Base-by-base conservation (phyloP, 805 yeast genomes). In the Lachancea kluyveri region DNA sequence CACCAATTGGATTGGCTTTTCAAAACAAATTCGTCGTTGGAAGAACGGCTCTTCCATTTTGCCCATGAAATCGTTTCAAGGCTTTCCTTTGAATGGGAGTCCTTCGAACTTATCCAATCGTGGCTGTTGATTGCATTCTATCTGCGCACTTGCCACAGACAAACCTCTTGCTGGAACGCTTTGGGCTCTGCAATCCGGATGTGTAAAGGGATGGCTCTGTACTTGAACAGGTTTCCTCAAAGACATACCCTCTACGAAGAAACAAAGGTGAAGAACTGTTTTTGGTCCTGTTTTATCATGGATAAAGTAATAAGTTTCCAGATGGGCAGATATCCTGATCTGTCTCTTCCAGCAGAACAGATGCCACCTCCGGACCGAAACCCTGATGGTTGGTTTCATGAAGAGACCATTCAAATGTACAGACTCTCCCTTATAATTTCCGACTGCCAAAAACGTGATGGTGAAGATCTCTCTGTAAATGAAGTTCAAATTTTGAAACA, bases 261-360 rank as follows among this genome's bases (percentile, higher is more conserved):
- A 12, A 36, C 63, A 8, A 74, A 75, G 44, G 66, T 72, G 1
- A 59, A 59, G 42, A 57, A 79, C 29, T 64, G 75, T 1, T 77
- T 71, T 46, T 75, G 78, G 75, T 40, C 66, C 13, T 70, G 69
- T 5, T 77, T 67, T 42, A 63, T 72, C 1, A 57, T 71, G 56
- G 84, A 77, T 43, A 60, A 75, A 37, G 37, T 74, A 10, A 50
- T 72, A 37, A 72, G 72, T 4, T 53, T 74, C 24, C 79, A 73
- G 36, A 60, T 65, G 22, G 82, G 80, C 1, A 54, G 74, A 26
- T 55, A 59, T 28, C 57, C 41, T 54, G 48, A 60, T 56, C 18
- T 51, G 58, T 35, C 39, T 8, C 24, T 37, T 17, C 52, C 55
- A 4, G 41, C 42, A 3, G 32, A 33, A 5, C 34, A 39, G 11